Conservation (phyloP, 495 filamentous ascomycete species). For the Chaetomium cochliodes region DNA sequence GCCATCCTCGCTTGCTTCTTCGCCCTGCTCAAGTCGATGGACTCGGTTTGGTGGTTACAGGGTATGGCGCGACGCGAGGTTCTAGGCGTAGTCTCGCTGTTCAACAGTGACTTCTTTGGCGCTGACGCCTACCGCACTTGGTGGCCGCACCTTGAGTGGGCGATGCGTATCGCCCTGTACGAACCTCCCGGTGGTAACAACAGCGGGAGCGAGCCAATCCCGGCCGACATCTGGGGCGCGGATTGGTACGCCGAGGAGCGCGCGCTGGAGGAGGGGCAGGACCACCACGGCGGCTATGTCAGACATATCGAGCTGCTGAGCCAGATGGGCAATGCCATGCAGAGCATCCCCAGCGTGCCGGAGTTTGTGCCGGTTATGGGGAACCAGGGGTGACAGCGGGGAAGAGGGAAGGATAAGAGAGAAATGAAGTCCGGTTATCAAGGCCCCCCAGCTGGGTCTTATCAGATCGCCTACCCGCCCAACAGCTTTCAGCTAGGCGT, state of each 20-base stretch:
- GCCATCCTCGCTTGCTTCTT: slow-evolving; percentile 58
- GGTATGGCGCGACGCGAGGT: slow-evolving; percentile 57
- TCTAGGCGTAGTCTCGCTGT: slow-evolving; percentile 51
- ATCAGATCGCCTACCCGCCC: neutral
- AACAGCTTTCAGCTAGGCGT: neutral
- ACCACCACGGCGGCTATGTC: slow-evolving; percentile 35
- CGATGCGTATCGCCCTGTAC: slow-evolving; percentile 50
- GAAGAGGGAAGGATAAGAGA: neutral
- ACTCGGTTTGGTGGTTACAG: slow-evolving; percentile 56
- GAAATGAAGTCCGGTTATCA: neutral
- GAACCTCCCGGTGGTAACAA: slow-evolving; percentile 23
- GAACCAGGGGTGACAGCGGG: neutral
- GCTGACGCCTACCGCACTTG: slow-evolving; percentile 44
- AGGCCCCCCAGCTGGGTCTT: neutral
- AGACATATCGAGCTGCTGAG: slow-evolving; percentile 52
- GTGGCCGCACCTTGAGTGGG: slow-evolving; percentile 58
- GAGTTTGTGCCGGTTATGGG: slow-evolving; percentile 24
- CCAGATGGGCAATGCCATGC: slow-evolving; percentile 43
- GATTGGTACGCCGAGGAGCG: slow-evolving; percentile 46
- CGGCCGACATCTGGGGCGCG: slow-evolving; percentile 52
- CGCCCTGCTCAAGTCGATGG: slow-evolving; percentile 53
- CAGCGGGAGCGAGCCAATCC: slow-evolving; percentile 35
- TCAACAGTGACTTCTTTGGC: slow-evolving; percentile 47
- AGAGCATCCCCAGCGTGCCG: slow-evolving; percentile 36
- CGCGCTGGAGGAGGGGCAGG: slow-evolving; percentile 32